phyloP scores from a whole-genome alignment of 1,284 basidiomycete genomes.

The Marasmius oreades region DNA sequence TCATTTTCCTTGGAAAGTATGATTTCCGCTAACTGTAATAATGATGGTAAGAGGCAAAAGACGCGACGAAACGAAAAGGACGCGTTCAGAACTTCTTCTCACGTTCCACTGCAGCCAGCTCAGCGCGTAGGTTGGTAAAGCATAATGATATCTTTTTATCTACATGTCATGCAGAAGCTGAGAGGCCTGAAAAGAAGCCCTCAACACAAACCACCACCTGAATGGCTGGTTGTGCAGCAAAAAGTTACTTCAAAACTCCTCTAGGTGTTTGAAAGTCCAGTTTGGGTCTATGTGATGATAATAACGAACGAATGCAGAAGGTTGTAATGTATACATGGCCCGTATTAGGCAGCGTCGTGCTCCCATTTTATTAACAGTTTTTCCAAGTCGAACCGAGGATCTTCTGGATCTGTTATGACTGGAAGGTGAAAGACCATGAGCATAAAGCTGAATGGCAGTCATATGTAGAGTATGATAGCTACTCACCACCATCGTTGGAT shows the following conservation, averaged over 20 bases:
- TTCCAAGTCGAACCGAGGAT: constrained; percentile 96
- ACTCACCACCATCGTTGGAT: constrained; percentile 53
- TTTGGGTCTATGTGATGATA: not conserved
- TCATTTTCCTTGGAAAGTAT: constrained; percentile 38
- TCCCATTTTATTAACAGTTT: constrained; percentile 82
- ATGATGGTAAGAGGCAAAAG: not conserved
- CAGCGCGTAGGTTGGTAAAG: not conserved
- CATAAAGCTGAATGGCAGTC: constrained; percentile 1
- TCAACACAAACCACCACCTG: too few species aligned
- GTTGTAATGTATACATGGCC: not conserved
- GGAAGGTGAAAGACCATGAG: constrained; percentile 19
- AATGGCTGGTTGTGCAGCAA: not conserved
- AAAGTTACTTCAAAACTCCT: not conserved
- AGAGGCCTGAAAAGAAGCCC: too few species aligned
- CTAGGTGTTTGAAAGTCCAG: not conserved
- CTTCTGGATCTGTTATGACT: constrained; percentile 92
- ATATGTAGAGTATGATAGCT: constrained; percentile 4
- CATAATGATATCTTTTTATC: not conserved
- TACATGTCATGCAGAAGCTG: not conserved
- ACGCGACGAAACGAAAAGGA: constrained; percentile 2
- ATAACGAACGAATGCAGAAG: not conserved
- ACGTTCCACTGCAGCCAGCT: constrained; percentile 1
- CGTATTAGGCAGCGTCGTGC: constrained; percentile 42
- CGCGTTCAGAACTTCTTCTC: constrained; percentile 2
- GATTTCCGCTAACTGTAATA: not conserved